These are phyloP conservation scores for Phytopythium boreale DNA, from an alignment of 352 stramenopile species.

Conservation along the genomic window DNA sequence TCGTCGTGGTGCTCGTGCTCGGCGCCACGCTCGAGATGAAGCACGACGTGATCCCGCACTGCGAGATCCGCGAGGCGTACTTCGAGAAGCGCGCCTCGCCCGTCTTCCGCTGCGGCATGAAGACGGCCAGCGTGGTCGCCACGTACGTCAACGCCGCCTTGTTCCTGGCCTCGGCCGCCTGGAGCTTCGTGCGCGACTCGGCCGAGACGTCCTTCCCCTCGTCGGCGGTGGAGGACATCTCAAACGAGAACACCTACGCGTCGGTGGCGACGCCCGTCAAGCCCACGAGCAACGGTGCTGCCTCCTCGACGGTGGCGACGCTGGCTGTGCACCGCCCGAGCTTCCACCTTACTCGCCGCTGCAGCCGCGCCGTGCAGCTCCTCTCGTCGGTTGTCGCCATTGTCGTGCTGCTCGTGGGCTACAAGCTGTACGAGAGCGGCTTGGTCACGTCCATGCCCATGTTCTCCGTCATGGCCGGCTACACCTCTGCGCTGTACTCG, in stretches of 20 bases:
- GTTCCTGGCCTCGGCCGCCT: constrained; percentile 15
- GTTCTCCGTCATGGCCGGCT: constrained; percentile 6
- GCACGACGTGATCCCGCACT: constrained; percentile 12
- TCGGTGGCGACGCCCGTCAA: constrained; percentile 5
- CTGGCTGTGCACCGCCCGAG: background rate
- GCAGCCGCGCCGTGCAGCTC: constrained; percentile 2
- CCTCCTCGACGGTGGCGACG: background rate
- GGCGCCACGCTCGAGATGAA: constrained; percentile 17
- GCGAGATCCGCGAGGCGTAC: constrained; percentile 13
- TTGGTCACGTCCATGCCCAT: constrained; percentile 9
- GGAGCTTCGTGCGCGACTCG: constrained; percentile 14
- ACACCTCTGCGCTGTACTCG: constrained; percentile 7
- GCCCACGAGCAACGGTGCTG: background rate
- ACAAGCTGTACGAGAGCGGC: constrained; percentile 10
- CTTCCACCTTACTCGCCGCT: background rate
- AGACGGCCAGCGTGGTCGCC: constrained; percentile 19
- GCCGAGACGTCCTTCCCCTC: background rate
- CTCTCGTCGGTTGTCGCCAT: constrained; percentile 3
- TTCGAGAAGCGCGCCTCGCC: constrained; percentile 19
- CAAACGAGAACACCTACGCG: background rate
- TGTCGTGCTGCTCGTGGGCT: constrained; percentile 5
- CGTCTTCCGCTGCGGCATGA: constrained; percentile 31
- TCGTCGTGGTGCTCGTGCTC: constrained; percentile 15
- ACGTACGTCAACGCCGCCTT: constrained; percentile 25
- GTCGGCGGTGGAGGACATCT: background rate